Percentiles rank a stretch among this genome's conserved stretches.
Conservation (phyloP, 768 basidiomycete species). For the Rhodosporidiobolus sp. region DNA sequence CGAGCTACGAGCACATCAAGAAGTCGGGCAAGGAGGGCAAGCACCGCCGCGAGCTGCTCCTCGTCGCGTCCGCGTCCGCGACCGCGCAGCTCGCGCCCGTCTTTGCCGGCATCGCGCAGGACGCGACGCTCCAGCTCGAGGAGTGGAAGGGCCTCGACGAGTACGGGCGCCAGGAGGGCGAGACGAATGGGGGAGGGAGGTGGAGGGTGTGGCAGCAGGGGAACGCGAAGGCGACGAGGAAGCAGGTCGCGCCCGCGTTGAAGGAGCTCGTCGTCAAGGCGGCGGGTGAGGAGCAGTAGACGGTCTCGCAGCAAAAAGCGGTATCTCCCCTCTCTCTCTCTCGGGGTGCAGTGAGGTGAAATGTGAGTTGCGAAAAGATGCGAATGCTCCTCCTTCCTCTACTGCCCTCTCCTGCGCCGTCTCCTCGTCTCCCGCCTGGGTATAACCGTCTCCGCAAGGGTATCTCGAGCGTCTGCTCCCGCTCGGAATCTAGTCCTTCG, state of each 20-base stretch:
- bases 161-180: slow-evolving; percentile 30
- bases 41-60: slow-evolving; percentile 64
- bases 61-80: slow-evolving; percentile 50
- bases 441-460: neutral
- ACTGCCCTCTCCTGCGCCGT: neutral
- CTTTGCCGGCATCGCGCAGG: slow-evolving; percentile 62
- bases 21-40: slow-evolving; percentile 54
- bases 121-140: slow-evolving; percentile 55
- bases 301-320: too few species aligned
- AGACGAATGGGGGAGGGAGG: slow-evolving; percentile 19
- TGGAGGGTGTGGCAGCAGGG: slow-evolving; percentile 51
- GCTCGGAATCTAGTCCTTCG: slow-evolving; percentile 7
- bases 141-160: slow-evolving; percentile 51
- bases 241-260: slow-evolving; percentile 50
- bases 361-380: neutral
- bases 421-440: neutral
- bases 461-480: neutral
- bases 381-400: neutral
- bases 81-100: slow-evolving; percentile 44
- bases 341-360: neutral
- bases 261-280: slow-evolving; percentile 22
- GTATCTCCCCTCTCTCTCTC: neutral
- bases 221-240: slow-evolving; percentile 50
- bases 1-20: slow-evolving; percentile 51
- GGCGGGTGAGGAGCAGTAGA: neutral